phyloP scores from a whole-genome alignment of 768 basidiomycete genomes.

The Mycena belliarum region DNA sequence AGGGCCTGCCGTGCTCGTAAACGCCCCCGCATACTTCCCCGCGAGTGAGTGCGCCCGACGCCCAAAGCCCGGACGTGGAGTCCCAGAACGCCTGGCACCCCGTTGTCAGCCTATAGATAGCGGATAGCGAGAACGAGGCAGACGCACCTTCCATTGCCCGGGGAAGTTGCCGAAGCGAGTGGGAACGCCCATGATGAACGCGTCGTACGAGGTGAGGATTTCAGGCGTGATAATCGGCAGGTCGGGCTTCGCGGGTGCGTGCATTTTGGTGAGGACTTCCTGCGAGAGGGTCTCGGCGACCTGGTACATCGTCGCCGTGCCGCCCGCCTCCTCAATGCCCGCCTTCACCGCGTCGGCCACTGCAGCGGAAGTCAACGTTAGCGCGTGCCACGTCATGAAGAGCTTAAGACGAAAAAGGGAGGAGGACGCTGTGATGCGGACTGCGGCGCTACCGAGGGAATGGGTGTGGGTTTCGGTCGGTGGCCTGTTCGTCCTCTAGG shows the following conservation, averaged over 20 bases:
- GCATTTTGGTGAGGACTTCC: constrained; percentile 67
- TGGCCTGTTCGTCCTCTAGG: too few relatives aligned
- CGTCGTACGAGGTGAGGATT: constrained; percentile 63
- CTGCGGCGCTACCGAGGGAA: too few relatives aligned
- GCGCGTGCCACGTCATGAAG: too few relatives aligned
- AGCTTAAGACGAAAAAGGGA: too few relatives aligned
- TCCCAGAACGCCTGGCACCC: constrained; percentile 63
- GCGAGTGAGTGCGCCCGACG: constrained; percentile 52
- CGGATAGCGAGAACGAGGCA: not conserved
- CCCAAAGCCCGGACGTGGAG: constrained; percentile 69
- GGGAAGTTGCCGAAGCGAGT: constrained; percentile 77
- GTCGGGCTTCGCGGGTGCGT: constrained; percentile 68
- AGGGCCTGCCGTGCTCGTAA: constrained; percentile 69
- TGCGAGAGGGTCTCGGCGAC: constrained; percentile 77
- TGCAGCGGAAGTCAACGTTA: too few relatives aligned
- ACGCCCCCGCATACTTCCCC: constrained; percentile 76
- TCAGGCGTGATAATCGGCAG: constrained; percentile 67
- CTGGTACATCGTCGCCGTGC: constrained; percentile 43
- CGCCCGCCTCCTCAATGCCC: constrained; percentile 46
- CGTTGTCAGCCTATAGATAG: not conserved
- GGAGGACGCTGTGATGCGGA: too few relatives aligned
- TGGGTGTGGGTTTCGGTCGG: too few relatives aligned
- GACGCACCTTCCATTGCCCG: constrained; percentile 57
- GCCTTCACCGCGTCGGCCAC: constrained; percentile 60
- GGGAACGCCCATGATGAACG: constrained; percentile 68